These are phyloP conservation scores for Sechiopsis laciniata DNA, from an alignment of 306 rosid genomes.

Conservation along the genomic window DNA sequence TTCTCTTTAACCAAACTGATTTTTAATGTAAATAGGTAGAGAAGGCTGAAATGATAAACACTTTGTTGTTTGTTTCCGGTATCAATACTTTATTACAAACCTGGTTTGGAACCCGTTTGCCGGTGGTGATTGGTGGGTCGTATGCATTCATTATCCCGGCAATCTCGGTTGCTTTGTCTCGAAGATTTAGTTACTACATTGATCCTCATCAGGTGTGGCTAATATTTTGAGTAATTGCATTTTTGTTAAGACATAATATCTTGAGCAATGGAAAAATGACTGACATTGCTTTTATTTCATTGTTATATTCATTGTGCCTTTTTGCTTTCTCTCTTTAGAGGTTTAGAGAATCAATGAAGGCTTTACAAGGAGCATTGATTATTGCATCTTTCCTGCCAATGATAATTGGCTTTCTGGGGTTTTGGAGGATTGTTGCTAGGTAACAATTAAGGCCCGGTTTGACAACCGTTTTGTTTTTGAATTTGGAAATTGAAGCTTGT, in stretches of 20 bases:
- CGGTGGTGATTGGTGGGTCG: slow-evolving; percentile 71
- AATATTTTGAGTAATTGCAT: neutral
- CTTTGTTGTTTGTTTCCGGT: slow-evolving; percentile 64
- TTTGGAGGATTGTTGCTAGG: slow-evolving; percentile 73
- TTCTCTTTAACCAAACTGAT: slow-evolving; percentile 2
- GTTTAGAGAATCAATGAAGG: slow-evolving; percentile 58
- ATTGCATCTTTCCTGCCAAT: slow-evolving; percentile 62
- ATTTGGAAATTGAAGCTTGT: no score
- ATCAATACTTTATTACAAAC: slow-evolving; percentile 74
- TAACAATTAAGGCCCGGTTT: slow-evolving; percentile 5
- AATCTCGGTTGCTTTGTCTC: slow-evolving; percentile 43
- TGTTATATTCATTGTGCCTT: slow-evolving; percentile 16
- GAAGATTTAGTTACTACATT: slow-evolving; percentile 36
- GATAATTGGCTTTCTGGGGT: slow-evolving; percentile 64
- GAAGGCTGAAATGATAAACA: slow-evolving; percentile 73
- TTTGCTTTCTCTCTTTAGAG: slow-evolving; percentile 38
- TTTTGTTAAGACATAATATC: neutral
- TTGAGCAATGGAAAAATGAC: neutral
- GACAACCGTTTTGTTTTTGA: no score
- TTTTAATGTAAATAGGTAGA: slow-evolving; percentile 44
- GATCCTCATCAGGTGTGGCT: slow-evolving; percentile 62
- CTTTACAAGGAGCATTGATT: slow-evolving; percentile 68
- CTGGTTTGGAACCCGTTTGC: slow-evolving; percentile 68
- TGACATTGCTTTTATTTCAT: slow-evolving; percentile 18
- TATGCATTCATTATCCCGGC: slow-evolving; percentile 63